phyloP scores from a whole-genome alignment of 2,329 filamentous ascomycete genomes.

The Xylaria sp. region DNA sequence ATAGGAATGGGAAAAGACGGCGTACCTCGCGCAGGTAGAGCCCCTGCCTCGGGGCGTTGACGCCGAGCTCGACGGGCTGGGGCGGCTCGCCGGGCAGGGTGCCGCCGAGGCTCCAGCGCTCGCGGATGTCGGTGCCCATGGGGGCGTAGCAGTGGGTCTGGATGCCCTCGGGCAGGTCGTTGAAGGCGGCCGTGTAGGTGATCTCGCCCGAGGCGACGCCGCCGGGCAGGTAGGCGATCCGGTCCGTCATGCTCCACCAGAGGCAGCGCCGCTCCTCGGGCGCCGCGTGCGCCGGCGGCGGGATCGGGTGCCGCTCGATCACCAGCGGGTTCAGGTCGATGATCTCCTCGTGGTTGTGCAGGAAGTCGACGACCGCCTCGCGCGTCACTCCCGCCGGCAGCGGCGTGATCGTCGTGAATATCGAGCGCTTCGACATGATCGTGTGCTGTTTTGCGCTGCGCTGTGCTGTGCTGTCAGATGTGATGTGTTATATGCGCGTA shows the following conservation, averaged over 20 bases:
- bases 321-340: constrained; percentile 87
- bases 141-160: constrained; percentile 86
- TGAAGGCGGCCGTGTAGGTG: constrained; percentile 79
- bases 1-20: not conserved
- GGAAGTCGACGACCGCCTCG: constrained; percentile 71
- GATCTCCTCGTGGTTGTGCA: constrained; percentile 80
- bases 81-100: constrained; percentile 70
- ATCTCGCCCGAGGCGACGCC: constrained; percentile 67
- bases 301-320: constrained; percentile 69
- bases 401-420: constrained; percentile 79
- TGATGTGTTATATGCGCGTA: not conserved
- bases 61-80: constrained; percentile 66
- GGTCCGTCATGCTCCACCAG: constrained; percentile 83
- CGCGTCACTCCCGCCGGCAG: constrained; percentile 70
- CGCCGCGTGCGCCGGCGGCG: constrained; percentile 66
- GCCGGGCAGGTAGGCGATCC: constrained; percentile 73
- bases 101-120: constrained; percentile 77
- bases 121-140: constrained; percentile 76
- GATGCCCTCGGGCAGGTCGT: constrained; percentile 71
- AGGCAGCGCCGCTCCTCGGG: constrained; percentile 71
- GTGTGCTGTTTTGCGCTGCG: too few relatives aligned
- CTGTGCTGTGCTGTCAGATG: not conserved
- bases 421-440: constrained; percentile 73
- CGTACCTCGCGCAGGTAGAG: constrained; percentile 73
- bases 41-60: constrained; percentile 66